These are phyloP conservation scores for Guyanaporus albipodus DNA, from an alignment of 768 basidiomycete species.

Conservation along the genomic window DNA sequence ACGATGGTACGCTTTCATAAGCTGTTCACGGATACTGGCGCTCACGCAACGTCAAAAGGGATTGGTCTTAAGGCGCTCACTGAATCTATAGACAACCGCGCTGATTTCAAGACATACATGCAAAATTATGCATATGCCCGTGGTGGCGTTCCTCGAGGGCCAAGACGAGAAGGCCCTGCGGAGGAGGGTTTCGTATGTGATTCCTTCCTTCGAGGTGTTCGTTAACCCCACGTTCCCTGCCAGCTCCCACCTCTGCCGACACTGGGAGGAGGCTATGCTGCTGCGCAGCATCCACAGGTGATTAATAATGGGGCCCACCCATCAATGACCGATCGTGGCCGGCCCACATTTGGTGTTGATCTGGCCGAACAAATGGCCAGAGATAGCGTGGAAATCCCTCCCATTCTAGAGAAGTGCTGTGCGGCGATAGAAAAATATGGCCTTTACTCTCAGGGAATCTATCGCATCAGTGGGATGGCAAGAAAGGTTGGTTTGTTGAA, in stretches of 20 bases:
- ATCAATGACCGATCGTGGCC: slow-evolving; percentile 51
- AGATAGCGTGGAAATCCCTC: slow-evolving; percentile 86
- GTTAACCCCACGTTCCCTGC: slow-evolving; percentile 6
- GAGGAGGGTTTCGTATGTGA: slow-evolving; percentile 92
- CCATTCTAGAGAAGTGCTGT: slow-evolving; percentile 83
- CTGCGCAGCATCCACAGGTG: slow-evolving; percentile 24
- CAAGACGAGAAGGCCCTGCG: slow-evolving; percentile 80
- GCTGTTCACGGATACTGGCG: not conserved
- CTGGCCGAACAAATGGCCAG: slow-evolving; percentile 91
- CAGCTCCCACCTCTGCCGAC: slow-evolving; percentile 64
- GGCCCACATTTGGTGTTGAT: slow-evolving; percentile 90
- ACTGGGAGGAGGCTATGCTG: slow-evolving; percentile 30
- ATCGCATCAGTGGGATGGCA: slow-evolving; percentile 88
- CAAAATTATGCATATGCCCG: slow-evolving; percentile 94
- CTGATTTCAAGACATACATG: slow-evolving; percentile 96
- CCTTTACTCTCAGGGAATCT: slow-evolving; percentile 80
- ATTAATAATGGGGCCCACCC: slow-evolving; percentile 28
- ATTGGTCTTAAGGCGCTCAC: slow-evolving; percentile 81
- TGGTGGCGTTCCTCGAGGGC: slow-evolving; percentile 62
- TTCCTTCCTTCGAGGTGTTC: not conserved
- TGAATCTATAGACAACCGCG: slow-evolving; percentile 90
- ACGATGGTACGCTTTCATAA: slow-evolving; percentile 52
- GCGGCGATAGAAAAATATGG: slow-evolving; percentile 91
- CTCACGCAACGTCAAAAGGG: slow-evolving; percentile 31
- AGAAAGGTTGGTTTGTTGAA: slow-evolving; percentile 83